Evolutionary conservation across 1,139 yeast species (phyloP), one percentile per base, ranked within the genome.

Genomic region (Casaregolazyma lundiana): DNA sequence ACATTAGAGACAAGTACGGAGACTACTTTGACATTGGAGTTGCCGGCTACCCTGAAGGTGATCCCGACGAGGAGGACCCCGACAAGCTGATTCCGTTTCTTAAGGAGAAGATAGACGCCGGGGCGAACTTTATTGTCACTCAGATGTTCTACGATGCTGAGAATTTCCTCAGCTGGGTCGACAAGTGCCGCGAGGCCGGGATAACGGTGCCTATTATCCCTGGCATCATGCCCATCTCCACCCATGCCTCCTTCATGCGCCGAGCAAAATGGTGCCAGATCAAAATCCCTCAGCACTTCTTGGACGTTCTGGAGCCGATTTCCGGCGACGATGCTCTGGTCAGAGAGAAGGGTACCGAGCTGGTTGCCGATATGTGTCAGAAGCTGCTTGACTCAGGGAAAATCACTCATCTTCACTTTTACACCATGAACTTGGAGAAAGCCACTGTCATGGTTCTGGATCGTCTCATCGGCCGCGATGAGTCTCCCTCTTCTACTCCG

Each of bases 11-110:
- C 43, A 68, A 77, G 45, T 77, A 87, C 61, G 95, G 88, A 17
- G 82, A 83, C 61, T 82, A 80, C 62, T 86, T 88, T 62, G 84
- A 92, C 61, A 73, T 89, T 52, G 96, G 96, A 44, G 96, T 89
- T 3, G 96, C 96, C 2, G 96, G 92, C 1, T 90, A 90, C 65
- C 97, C 97, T 7, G 96, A 92, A 61, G 99, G 99, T n/a, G 97
- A 92, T 65, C 88, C 95, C 3, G 96, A 88, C 62, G 95, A 87
- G 61, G 65, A 70, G n/a, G 78, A 80, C 53, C 66, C 67, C n/a
- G 77, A 72, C 24, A 65, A 71, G 50, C 72, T 86, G 44, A 71
- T 89, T 56, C 70, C 71, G 26, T 85, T 76, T 60, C 75, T 92
- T 63, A 87, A 87, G 64, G 90, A 87, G 57, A 92, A 92, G 63